phyloP scores from a whole-genome alignment of 2,329 filamentous ascomycete genomes.

The Fusarium xyrophilum region DNA sequence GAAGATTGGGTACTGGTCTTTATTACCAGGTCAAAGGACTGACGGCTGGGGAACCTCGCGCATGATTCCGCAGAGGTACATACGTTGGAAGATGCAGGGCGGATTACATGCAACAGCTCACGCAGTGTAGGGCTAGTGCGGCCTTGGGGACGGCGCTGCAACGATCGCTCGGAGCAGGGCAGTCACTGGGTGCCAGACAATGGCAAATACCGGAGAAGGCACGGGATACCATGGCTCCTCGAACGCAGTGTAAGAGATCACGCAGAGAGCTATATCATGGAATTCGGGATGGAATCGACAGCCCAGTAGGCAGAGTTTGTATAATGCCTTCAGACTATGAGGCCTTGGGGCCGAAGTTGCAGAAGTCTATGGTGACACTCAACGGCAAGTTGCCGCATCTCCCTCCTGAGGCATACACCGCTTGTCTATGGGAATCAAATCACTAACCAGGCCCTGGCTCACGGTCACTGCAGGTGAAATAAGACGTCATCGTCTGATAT shows the following conservation, averaged over 20 bases:
- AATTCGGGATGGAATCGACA: neutral
- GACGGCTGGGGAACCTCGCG: slow-evolving; percentile 63
- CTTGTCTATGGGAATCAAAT: neutral
- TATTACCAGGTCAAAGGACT: slow-evolving; percentile 59
- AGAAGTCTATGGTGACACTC: slow-evolving; percentile 1
- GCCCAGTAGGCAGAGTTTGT: accelerated
- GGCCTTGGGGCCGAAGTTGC: neutral
- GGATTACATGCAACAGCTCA: slow-evolving; percentile 54
- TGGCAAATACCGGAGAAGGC: slow-evolving; percentile 70
- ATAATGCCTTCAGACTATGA: neutral
- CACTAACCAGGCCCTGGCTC: neutral
- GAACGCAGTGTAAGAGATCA: slow-evolving; percentile 44
- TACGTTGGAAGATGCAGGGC: slow-evolving; percentile 51
- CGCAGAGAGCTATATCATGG: neutral
- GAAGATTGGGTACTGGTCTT: slow-evolving; percentile 65
- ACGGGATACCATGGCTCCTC: slow-evolving; percentile 72
- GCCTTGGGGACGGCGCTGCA: slow-evolving; percentile 40
- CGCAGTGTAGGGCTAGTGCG: slow-evolving; percentile 63
- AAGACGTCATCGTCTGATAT: neutral
- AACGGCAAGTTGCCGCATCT: neutral
- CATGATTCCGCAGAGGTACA: slow-evolving; percentile 60
- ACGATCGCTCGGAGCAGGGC: slow-evolving; percentile 56
- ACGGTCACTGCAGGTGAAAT: neutral
- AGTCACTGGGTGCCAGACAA: slow-evolving; percentile 66
- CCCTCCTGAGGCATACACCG: neutral